Percentiles rank a stretch among this genome's conserved stretches.
These are phyloP conservation scores for Pseudodiploospora longispora DNA, from an alignment of 2,329 filamentous ascomycete genomes.

Conservation along the genomic window DNA sequence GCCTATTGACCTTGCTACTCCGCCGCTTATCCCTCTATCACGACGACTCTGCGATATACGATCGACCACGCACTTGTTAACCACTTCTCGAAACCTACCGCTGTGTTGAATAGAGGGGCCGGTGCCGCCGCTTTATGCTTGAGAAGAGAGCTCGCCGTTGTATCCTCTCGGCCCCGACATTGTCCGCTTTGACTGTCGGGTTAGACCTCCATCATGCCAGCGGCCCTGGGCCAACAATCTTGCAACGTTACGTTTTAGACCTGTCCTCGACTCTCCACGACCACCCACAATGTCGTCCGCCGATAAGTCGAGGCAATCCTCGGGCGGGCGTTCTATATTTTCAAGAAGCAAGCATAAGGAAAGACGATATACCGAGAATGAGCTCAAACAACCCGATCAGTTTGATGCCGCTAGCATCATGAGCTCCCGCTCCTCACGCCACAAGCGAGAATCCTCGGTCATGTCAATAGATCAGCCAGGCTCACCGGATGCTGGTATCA, in stretches of 20 bases:
- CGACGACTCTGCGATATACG: no score
- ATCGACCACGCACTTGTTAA: no score
- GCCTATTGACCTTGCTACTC: no score
- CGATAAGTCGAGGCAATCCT: slow-evolving; percentile 77
- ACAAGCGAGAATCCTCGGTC: slow-evolving; percentile 64
- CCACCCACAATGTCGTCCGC: slow-evolving; percentile 48
- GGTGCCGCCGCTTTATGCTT: no score
- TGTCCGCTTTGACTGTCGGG: slow-evolving; percentile 5
- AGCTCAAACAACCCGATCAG: slow-evolving; percentile 47
- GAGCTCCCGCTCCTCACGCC: slow-evolving; percentile 64
- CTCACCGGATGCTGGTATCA: slow-evolving; percentile 57
- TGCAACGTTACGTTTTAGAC: slow-evolving; percentile 25
- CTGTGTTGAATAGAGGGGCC: no score
- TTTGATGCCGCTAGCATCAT: slow-evolving; percentile 53
- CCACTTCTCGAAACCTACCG: no score
- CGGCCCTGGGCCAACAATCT: slow-evolving; percentile 29
- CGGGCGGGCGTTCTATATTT: slow-evolving; percentile 72
- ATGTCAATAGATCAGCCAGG: slow-evolving; percentile 62
- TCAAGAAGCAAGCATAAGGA: slow-evolving; percentile 77
- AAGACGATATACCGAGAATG: slow-evolving; percentile 53
- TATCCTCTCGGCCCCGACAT: no score
- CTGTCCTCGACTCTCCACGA: slow-evolving; percentile 12
- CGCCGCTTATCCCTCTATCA: no score
- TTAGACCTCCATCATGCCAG: slow-evolving; percentile 29
- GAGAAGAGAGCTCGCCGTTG: no score